Percentiles rank a stretch among this genome's conserved stretches.
phyloP scores from a whole-genome alignment of 2,329 filamentous ascomycete species.

The Fusarium nanum region DNA sequence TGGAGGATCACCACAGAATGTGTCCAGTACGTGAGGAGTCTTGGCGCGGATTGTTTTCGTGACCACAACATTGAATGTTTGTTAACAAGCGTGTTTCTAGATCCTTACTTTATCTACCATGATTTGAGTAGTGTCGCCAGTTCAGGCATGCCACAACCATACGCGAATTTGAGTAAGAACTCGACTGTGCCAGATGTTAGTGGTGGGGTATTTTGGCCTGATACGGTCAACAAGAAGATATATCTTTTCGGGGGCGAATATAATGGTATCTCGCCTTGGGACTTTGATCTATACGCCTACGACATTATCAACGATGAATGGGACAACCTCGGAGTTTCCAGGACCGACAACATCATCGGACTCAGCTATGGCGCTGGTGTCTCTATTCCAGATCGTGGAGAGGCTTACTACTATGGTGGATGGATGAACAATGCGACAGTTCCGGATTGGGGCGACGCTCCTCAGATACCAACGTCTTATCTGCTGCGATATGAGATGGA shows the following conservation, averaged over 20 bases:
- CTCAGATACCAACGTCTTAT: slow-evolving; percentile 61
- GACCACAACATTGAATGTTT: neutral
- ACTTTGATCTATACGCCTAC: slow-evolving; percentile 66
- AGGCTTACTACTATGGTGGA: slow-evolving; percentile 72
- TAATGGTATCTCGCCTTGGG: slow-evolving; percentile 58
- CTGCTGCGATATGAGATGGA: slow-evolving; percentile 69
- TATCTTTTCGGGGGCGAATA: slow-evolving; percentile 73
- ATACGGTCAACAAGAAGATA: slow-evolving; percentile 71
- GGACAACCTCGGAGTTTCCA: slow-evolving; percentile 59
- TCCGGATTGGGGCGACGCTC: slow-evolving; percentile 60
- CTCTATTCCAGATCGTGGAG: slow-evolving; percentile 63
- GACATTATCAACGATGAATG: slow-evolving; percentile 68
- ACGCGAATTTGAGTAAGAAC: slow-evolving; percentile 70
- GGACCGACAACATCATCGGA: slow-evolving; percentile 54
- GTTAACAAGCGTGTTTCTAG: slow-evolving; percentile 25
- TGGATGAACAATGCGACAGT: slow-evolving; percentile 68
- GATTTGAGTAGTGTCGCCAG: slow-evolving; percentile 61
- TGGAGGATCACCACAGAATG: slow-evolving; percentile 62
- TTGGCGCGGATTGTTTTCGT: neutral
- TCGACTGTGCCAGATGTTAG: slow-evolving; percentile 61
- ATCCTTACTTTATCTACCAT: slow-evolving; percentile 61
- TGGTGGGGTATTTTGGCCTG: slow-evolving; percentile 67
- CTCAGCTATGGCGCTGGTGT: slow-evolving; percentile 69
- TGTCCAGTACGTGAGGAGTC: slow-evolving; percentile 63
- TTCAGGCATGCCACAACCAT: slow-evolving; percentile 63